phyloP scores from a whole-genome alignment of 805 yeast species.

The Suhomyces emberorum region DNA sequence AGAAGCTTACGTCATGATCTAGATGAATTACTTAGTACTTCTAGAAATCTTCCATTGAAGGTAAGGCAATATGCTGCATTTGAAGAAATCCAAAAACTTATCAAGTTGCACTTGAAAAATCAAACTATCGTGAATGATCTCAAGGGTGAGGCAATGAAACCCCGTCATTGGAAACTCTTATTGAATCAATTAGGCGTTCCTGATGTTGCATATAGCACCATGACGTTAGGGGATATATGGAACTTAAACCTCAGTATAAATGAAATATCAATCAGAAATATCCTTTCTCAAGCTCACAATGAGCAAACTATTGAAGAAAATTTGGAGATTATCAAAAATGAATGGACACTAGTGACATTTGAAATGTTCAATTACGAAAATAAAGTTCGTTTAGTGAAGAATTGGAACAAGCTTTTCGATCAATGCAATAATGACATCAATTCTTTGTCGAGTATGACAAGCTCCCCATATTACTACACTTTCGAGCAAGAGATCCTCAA shows the following conservation, averaged over 20 bases:
- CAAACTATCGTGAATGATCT: slow-evolving; percentile 43
- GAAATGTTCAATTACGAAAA: slow-evolving; percentile 52
- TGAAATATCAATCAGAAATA: slow-evolving; percentile 42
- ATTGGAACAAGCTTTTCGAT: slow-evolving; percentile 65
- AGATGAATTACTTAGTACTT: slow-evolving; percentile 45
- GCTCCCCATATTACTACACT: slow-evolving; percentile 56
- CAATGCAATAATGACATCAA: slow-evolving; percentile 58
- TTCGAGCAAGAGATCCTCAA: slow-evolving; percentile 57
- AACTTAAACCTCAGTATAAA: slow-evolving; percentile 48
- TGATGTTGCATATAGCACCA: slow-evolving; percentile 12
- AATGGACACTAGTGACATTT: slow-evolving; percentile 55
- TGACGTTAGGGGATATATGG: slow-evolving; percentile 62
- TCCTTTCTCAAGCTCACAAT: slow-evolving; percentile 64
- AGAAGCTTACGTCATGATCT: slow-evolving; percentile 44
- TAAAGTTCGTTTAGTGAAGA: slow-evolving; percentile 54
- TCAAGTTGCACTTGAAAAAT: slow-evolving; percentile 41
- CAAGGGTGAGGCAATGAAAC: slow-evolving; percentile 54
- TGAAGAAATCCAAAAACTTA: slow-evolving; percentile 47
- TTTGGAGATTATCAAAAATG: slow-evolving; percentile 44
- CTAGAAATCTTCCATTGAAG: slow-evolving; percentile 53
- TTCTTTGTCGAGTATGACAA: slow-evolving; percentile 64
- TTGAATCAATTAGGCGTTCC: slow-evolving; percentile 33
- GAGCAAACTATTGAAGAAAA: slow-evolving; percentile 65
- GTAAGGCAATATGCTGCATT: slow-evolving; percentile 69
- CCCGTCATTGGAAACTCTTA: slow-evolving; percentile 63